A percentile compares a stretch with the other conserved stretches of the same genome.
These are phyloP conservation scores for Senecio squalidus DNA, from an alignment of 140 eudicot genomes.

Conservation along the genomic window DNA sequence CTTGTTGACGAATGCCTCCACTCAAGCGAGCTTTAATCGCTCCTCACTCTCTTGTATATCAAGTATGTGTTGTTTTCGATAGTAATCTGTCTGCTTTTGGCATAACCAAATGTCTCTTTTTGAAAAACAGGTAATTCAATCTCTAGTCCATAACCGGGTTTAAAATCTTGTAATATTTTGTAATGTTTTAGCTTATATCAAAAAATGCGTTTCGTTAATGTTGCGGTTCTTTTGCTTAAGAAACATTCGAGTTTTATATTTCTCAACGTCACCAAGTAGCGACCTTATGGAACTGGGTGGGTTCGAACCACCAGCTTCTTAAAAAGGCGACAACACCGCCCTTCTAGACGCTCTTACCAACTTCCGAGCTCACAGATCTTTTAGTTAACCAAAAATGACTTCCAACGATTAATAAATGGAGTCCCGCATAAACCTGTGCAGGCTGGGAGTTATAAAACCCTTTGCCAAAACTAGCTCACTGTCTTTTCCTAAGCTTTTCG, in stretches of 20 bases:
- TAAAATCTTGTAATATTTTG: too few species aligned
- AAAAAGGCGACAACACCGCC: slow-evolving; percentile 1
- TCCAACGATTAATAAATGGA: too few species aligned
- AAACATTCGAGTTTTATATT: too few species aligned
- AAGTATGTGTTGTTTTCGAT: slow-evolving; percentile 12
- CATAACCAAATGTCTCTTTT: background rate
- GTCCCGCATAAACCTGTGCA: too few species aligned
- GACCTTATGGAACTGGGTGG: slow-evolving; percentile 23
- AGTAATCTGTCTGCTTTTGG: slow-evolving; percentile 6
- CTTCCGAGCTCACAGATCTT: slow-evolving; percentile 22
- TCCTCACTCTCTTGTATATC: slow-evolving; percentile 30
- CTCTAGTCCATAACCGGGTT: background rate
- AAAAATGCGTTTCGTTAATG: background rate
- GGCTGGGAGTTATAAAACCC: too few species aligned
- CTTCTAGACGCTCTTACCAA: slow-evolving; percentile 24
- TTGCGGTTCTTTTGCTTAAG: background rate
- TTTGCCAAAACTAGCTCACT: too few species aligned
- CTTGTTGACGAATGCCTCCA: slow-evolving; percentile 89
- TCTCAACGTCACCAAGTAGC: background rate
- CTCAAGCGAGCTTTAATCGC: slow-evolving; percentile 61
- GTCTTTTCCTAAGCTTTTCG: too few species aligned
- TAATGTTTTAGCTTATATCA: background rate
- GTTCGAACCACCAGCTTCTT: slow-evolving; percentile 27
- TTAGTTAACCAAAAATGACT: too few species aligned
- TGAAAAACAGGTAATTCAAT: background rate